Percentiles rank a stretch among this genome's conserved stretches.
Conservation (phyloP, 202 grass and related monocot genomes). For the Cymbopogon flexuosus region DNA sequence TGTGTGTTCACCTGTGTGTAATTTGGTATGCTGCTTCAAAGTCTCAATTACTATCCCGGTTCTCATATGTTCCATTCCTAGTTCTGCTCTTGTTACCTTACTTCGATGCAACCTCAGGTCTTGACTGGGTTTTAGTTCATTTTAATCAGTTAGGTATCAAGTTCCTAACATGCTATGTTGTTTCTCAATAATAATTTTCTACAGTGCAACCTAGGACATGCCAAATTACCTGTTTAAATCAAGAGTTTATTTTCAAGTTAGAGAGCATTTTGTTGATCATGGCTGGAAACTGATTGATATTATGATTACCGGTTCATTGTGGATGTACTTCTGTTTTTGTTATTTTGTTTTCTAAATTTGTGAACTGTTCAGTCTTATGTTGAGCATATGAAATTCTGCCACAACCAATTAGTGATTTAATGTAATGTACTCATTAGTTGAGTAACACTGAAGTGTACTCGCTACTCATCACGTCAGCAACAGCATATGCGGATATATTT, state of each 20-base stretch:
- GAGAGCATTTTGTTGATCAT: slow-evolving; percentile 2
- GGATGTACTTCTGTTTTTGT: slow-evolving; percentile 6
- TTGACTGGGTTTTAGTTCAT: slow-evolving; percentile 11
- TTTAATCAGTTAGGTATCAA: not conserved
- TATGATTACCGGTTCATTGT: slow-evolving; percentile 3
- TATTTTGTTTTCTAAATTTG: slow-evolving; percentile 4
- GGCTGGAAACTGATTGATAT: not conserved
- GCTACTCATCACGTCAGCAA: slow-evolving; percentile 4
- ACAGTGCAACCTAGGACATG: no score
- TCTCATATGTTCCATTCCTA: slow-evolving; percentile 1
- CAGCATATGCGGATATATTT: not conserved
- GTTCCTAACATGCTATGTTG: not conserved
- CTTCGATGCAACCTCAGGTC: not conserved
- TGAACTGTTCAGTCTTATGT: slow-evolving; percentile 26
- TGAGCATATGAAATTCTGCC: slow-evolving; percentile 7
- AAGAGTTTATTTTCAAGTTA: not conserved
- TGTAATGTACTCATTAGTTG: not conserved
- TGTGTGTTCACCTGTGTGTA: slow-evolving; percentile 19
- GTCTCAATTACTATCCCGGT: not conserved
- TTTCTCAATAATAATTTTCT: not conserved
- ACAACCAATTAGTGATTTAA: not conserved
- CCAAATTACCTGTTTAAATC: not conserved
- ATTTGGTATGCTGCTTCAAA: slow-evolving; percentile 17
- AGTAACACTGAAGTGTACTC: slow-evolving; percentile 3
- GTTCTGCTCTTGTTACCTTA: slow-evolving; percentile 4